Evolutionary conservation across 768 basidiomycete genomes (phyloP).

Genomic region (Boletus speciosus): DNA sequence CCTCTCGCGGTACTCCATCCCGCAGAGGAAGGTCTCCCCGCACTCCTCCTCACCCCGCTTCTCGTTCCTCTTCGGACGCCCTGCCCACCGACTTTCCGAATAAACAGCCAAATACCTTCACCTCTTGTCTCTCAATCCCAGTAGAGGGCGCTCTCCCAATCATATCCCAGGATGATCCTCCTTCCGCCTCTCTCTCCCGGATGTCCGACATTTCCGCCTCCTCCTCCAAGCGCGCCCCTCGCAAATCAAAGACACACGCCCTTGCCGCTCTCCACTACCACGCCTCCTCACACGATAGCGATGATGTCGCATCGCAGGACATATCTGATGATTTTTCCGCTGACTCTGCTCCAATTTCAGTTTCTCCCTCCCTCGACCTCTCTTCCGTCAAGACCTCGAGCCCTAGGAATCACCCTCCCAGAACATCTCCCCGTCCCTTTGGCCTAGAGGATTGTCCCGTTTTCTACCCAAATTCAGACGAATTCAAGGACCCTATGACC

Average conservation of each 20-base stretch:
- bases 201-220: conserved; percentile 36
- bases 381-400: conserved; percentile 66
- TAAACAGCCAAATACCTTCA: conserved; percentile 47
- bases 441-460: conserved; percentile 85
- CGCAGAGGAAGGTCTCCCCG: conserved; percentile 63
- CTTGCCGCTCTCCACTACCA: conserved; percentile 74
- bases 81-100: conserved; percentile 50
- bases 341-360: conserved; percentile 56
- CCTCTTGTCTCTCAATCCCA: conserved; percentile 68
- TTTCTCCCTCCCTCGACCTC: conserved; percentile 62
- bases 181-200: conserved; percentile 32
- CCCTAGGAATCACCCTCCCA: conserved; percentile 40
- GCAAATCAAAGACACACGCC: conserved; percentile 89
- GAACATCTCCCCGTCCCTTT: conserved; percentile 63
- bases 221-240: conserved; percentile 68
- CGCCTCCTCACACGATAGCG: conserved; percentile 51
- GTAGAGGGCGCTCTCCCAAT: conserved; percentile 73
- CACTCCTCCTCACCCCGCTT: conserved; percentile 44
- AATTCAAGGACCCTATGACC: conserved; percentile 91
- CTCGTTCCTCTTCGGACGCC: conserved; percentile 40
- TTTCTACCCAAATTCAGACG: conserved; percentile 84
- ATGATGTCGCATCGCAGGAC: conserved; percentile 43
- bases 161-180: conserved; percentile 43
- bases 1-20: conserved; percentile 56
- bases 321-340: conserved; percentile 45